phyloP scores from a whole-genome alignment of 1,284 basidiomycete species.

The Coniophora puteana region DNA sequence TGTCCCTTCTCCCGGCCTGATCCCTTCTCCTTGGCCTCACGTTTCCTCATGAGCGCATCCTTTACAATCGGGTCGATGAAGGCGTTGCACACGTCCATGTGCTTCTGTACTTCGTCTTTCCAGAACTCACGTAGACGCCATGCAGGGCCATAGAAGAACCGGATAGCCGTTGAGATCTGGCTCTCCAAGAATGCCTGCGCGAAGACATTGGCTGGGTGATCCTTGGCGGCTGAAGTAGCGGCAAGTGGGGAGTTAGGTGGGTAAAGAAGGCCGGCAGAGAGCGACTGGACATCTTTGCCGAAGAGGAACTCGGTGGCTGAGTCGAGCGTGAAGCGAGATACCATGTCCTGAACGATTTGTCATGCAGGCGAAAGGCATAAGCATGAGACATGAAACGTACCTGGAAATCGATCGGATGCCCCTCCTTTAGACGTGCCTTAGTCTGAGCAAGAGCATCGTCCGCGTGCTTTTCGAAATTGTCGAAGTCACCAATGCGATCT shows the following conservation, averaged over 20 bases:
- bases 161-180: conserved; percentile 19
- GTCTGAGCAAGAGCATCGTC: conserved; percentile 36
- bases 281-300: conserved; percentile 27
- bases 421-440: conserved; percentile 36
- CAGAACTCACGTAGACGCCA: conserved; percentile 33
- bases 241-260: conserved; percentile 16
- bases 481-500: conserved; percentile 50
- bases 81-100: conserved; percentile 29
- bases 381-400: conserved; percentile 14
- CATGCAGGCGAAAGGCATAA: not conserved
- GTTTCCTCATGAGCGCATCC: conserved; percentile 27
- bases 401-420: conserved; percentile 50
- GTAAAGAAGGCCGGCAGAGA: conserved; percentile 27
- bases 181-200: conserved; percentile 27
- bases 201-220: conserved; percentile 29
- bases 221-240: conserved; percentile 3
- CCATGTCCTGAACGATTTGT: conserved; percentile 25
- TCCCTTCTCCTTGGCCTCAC: conserved; percentile 15
- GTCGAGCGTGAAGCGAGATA: conserved; percentile 39
- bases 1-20: conserved; percentile 13
- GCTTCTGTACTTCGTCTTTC: conserved; percentile 25
- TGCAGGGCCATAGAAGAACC: conserved; percentile 16
- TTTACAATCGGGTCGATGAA: conserved; percentile 33
- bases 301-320: conserved; percentile 38
- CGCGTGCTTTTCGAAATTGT: conserved; percentile 47